Base-by-base conservation (phyloP, 331 rosid genomes). In the Cydonia oblonga region DNA sequence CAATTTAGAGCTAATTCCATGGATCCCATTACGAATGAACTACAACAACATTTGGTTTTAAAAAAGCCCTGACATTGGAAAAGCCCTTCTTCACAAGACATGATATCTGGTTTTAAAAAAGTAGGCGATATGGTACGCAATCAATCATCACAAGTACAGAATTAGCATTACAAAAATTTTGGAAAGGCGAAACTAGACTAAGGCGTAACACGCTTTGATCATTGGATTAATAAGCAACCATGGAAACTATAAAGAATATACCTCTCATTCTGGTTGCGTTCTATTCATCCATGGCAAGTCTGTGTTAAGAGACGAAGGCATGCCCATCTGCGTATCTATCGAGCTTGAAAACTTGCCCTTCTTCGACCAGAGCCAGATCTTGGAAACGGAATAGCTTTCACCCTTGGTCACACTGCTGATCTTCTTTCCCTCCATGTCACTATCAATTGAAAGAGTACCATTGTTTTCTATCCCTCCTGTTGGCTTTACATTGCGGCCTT, bases 291-390 rank as follows among this genome's bases (percentile, higher is more conserved):
- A 80, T 29, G 90, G 91, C 80, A 89, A 82, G n/a, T 91, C 96
- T 38, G 42, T 58, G 22, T 82, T 81, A 51, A 87, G 90, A 80
- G 86, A 88, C 71, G 90, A 81, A 81, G 91, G 91, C 87, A 89
- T 80, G 56, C 89, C 90, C 59, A 76, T 67, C 51, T 87, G 90
- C 69, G 85, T 67, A 51, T 85, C 96, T 7, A 78, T 79, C 69
- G 98, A 85, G 67, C 81, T 77, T 6, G 87, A 78, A 71, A 76
- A 89, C 75, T 80, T 95, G 7, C 96, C 97, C 78, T 91, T 95
- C 81, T 90, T 91, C 12, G 92, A 86, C 98, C 98, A 95, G 52
- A 84, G 86, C 98, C 98, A 95, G 86, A 95, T 95, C 85, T 95
- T 95, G 22, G 98, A 95, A 76, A 91, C 88, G 9, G 98, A 95